A percentile compares a stretch with the other conserved stretches of the same genome.
Conservation (phyloP, 2,329 filamentous ascomycete species). For the Claviceps quebecensis region DNA sequence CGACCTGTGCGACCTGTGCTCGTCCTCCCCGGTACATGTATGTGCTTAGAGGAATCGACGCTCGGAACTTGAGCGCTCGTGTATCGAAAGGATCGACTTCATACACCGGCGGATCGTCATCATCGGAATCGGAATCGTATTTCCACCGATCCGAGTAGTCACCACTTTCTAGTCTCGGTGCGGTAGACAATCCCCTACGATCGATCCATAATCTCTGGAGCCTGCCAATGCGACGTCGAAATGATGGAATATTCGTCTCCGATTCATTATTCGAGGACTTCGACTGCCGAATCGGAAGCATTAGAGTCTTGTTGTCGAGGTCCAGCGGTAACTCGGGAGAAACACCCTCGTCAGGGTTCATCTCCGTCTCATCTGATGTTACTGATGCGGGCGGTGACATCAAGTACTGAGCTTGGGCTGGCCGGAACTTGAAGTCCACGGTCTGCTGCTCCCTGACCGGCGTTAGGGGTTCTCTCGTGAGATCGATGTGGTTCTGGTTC, state of each 20-base stretch:
- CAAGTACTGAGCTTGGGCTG: conserved; percentile 56
- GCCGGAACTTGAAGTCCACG: conserved; percentile 50
- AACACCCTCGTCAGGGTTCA: conserved; percentile 31
- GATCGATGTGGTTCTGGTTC: conserved; percentile 81
- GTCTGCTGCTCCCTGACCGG: conserved; percentile 55
- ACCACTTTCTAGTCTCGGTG: conserved; percentile 27
- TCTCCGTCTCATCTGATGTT: conserved; percentile 40
- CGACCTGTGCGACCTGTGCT: conserved; percentile 19
- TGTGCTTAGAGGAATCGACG: conserved; percentile 39
- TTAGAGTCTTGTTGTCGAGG: conserved; percentile 18
- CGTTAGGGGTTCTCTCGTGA: conserved; percentile 73
- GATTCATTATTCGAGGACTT: conserved; percentile 22
- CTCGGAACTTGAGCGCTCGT: conserved; percentile 44
- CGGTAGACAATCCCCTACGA: conserved; percentile 50
- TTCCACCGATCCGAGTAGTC: conserved; percentile 59
- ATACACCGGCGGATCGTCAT: conserved; percentile 63
- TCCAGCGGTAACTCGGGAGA: conserved; percentile 27
- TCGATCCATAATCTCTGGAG: conserved; percentile 81
- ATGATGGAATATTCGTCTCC: conserved; percentile 44
- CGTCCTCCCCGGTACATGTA: conserved; percentile 26
- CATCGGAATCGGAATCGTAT: conserved; percentile 77
- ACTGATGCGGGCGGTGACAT: conserved; percentile 49
- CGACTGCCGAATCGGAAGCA: conserved; percentile 30
- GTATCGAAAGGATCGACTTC: conserved; percentile 59
- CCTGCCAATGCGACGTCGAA: conserved; percentile 71